phyloP scores from a whole-genome alignment of 164 flowering plant species.

The Magnolia changhungtana region DNA sequence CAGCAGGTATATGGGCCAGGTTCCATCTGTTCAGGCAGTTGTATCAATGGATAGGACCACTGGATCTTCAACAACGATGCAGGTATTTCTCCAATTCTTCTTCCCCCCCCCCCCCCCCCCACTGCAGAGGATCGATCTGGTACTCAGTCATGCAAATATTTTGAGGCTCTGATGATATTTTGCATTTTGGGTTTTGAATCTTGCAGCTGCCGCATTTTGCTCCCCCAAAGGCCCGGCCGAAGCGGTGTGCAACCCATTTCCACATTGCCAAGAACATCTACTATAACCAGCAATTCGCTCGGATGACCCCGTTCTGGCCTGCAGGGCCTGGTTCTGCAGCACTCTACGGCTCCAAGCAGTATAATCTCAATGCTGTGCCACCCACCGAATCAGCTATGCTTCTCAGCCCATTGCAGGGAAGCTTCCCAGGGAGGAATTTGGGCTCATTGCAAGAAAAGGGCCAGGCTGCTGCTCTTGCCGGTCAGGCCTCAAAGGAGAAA shows the following conservation, averaged over 20 bases:
- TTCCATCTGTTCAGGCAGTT: slow-evolving; percentile 71
- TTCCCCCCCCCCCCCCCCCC: too few species aligned
- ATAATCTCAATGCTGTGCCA: slow-evolving; percentile 64
- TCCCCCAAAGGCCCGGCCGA: slow-evolving; percentile 58
- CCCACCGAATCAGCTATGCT: slow-evolving; percentile 38
- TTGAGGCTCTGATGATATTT: not conserved
- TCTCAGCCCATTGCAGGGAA: slow-evolving; percentile 39
- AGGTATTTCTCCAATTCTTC: slow-evolving; percentile 32
- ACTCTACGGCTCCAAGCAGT: slow-evolving; percentile 64
- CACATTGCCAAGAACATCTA: slow-evolving; percentile 72
- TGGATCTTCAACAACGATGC: slow-evolving; percentile 55
- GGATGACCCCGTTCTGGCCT: slow-evolving; percentile 88
- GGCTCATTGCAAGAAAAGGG: slow-evolving; percentile 57
- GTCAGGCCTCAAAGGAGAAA: slow-evolving; percentile 49
- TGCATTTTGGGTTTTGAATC: not conserved
- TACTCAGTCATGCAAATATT: too few species aligned
- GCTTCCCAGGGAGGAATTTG: slow-evolving; percentile 34
- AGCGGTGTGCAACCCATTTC: slow-evolving; percentile 92
- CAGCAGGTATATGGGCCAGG: slow-evolving; percentile 63
- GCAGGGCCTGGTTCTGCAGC: slow-evolving; percentile 64
- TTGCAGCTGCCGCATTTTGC: slow-evolving; percentile 61
- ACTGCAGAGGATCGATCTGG: not conserved
- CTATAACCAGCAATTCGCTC: slow-evolving; percentile 61
- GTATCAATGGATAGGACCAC: slow-evolving; percentile 69
- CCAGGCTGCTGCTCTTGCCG: slow-evolving; percentile 20